Conservation (phyloP, 176 grass and related monocot species). For the Guadua angustifolia region DNA sequence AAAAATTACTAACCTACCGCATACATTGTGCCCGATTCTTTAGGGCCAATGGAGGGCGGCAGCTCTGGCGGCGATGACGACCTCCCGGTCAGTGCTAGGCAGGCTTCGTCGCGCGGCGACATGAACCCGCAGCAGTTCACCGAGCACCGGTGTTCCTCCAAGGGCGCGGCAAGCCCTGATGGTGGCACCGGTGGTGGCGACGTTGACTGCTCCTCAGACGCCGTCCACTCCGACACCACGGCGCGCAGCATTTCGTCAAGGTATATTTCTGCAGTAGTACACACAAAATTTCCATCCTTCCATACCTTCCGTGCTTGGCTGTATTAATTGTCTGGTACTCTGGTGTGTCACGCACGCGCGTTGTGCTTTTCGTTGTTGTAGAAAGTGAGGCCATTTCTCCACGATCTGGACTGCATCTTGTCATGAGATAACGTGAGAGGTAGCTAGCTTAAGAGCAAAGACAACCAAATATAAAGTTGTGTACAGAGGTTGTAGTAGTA, state of each 20-base stretch:
- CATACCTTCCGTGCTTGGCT: background rate
- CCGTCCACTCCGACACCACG: constrained; percentile 48
- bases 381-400: background rate
- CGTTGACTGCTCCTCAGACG: constrained; percentile 51
- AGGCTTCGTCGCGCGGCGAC: constrained; percentile 7
- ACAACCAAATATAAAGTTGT: background rate
- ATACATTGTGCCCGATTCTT: background rate
- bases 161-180: constrained; percentile 44
- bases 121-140: background rate
- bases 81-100: background rate
- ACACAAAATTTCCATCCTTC: background rate
- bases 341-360: background rate
- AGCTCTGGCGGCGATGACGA: constrained; percentile 66
- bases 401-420: background rate
- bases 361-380: background rate
- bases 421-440: constrained; percentile 24
- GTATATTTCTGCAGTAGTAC: constrained; percentile 37
- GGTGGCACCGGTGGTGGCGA: background rate
- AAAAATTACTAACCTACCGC: too few species aligned
- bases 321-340: too few species aligned
- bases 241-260: constrained; percentile 55
- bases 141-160: constrained; percentile 5
- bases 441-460: constrained; percentile 19
- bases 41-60: constrained; percentile 56
- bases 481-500: background rate